Evolutionary conservation across 768 basidiomycete genomes (phyloP).

Genomic region (Porpolomopsis calyptriformis): DNA sequence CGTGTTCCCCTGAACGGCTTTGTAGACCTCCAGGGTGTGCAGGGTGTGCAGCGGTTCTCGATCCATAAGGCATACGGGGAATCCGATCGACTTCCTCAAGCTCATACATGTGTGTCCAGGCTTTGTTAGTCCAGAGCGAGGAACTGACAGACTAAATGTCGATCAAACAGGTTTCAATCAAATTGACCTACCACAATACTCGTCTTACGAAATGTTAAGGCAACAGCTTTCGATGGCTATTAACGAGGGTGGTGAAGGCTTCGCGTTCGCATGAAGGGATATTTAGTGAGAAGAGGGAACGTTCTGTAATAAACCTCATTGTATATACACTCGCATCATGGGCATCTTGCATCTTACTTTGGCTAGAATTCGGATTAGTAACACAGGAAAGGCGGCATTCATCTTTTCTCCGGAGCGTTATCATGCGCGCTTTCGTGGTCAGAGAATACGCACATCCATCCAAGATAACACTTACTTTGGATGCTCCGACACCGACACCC

Average conservation of each 20-base stretch:
- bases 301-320: constrained; percentile 14
- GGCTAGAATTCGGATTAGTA: not conserved
- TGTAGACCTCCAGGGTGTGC: constrained; percentile 87
- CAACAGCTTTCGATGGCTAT: constrained; percentile 86
- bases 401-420: not conserved
- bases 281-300: constrained; percentile 4
- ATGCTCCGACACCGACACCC: constrained; percentile 49
- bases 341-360: not conserved
- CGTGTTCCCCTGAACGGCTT: constrained; percentile 93
- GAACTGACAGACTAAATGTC: constrained; percentile 10
- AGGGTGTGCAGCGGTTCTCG: constrained; percentile 90
- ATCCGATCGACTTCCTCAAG: constrained; percentile 74
- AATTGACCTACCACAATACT: constrained; percentile 89
- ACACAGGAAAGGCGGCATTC: not conserved
- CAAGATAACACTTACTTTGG: constrained; percentile 39
- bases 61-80: constrained; percentile 91
- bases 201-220: constrained; percentile 92
- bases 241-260: constrained; percentile 92
- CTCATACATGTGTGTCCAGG: constrained; percentile 67
- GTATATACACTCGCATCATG: constrained; percentile 13
- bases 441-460: constrained; percentile 60
- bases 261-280: constrained; percentile 50
- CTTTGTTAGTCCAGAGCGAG: not conserved
- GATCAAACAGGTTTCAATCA: constrained; percentile 71
- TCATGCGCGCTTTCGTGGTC: constrained; percentile 75